Percentiles rank a stretch among this genome's conserved stretches.
Conservation (phyloP, 2,329 filamentous ascomycete species). For the Fusarium abutilonis region DNA sequence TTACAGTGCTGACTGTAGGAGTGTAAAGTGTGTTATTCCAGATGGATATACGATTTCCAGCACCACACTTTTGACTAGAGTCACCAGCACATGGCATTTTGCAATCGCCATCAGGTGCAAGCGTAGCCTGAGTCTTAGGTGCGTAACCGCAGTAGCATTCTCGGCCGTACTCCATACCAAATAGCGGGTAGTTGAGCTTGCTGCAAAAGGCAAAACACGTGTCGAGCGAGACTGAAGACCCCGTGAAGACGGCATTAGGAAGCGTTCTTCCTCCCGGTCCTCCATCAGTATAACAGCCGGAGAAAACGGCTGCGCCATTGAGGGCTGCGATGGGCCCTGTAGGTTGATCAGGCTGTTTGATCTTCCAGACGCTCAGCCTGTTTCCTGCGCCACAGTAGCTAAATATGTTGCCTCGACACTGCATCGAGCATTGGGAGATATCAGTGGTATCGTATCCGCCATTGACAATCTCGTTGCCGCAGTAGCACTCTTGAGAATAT, state of each 20-base stretch:
- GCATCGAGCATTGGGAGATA: slow-evolving; percentile 41
- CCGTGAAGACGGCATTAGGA: slow-evolving; percentile 29
- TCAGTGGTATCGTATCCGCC: slow-evolving; percentile 27
- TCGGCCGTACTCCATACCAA: slow-evolving; percentile 39
- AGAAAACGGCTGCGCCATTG: slow-evolving; percentile 22
- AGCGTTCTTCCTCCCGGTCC: slow-evolving; percentile 37
- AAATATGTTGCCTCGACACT: slow-evolving; percentile 40
- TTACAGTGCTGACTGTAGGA: background rate
- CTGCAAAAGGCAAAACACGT: slow-evolving; percentile 37
- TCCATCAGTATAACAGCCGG: slow-evolving; percentile 40
- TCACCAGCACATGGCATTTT: slow-evolving; percentile 34
- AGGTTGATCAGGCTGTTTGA: slow-evolving; percentile 26
- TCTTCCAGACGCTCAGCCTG: slow-evolving; percentile 39
- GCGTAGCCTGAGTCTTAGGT: slow-evolving; percentile 29
- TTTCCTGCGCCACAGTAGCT: slow-evolving; percentile 43
- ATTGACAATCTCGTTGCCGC: slow-evolving; percentile 39
- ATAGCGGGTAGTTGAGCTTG: slow-evolving; percentile 37
- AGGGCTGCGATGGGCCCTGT: slow-evolving; percentile 26
- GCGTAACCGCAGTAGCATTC: slow-evolving; percentile 39
- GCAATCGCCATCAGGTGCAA: slow-evolving; percentile 33
- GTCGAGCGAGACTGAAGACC: slow-evolving; percentile 33
- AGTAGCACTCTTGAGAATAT: slow-evolving; percentile 50
- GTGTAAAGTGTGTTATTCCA: slow-evolving; percentile 37
- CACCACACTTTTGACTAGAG: slow-evolving; percentile 32
- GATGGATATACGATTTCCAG: slow-evolving; percentile 34